These are phyloP conservation scores for Graphilbum ipis-grandicollis DNA, from an alignment of 2,329 filamentous ascomycete genomes.

Conservation along the genomic window DNA sequence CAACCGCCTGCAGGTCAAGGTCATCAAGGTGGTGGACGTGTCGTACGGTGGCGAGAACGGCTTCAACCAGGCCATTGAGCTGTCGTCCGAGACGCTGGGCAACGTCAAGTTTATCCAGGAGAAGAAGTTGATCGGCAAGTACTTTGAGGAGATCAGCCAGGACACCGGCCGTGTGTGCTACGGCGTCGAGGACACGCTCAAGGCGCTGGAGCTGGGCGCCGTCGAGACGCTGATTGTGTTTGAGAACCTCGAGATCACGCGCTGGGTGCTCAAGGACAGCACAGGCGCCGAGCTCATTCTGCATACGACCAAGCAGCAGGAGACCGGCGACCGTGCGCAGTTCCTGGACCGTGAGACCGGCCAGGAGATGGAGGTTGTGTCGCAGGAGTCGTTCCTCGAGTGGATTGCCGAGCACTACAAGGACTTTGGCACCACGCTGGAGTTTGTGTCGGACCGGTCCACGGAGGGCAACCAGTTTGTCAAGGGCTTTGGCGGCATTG, in stretches of 20 bases:
- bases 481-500: constrained; percentile 97
- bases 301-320: constrained; percentile 77
- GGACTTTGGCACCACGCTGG: constrained; percentile 86
- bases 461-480: constrained; percentile 99
- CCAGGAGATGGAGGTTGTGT: constrained; percentile 88
- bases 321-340: constrained; percentile 53
- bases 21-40: constrained; percentile 98
- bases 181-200: constrained; percentile 92
- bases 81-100: constrained; percentile 85
- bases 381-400: constrained; percentile 88
- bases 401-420: constrained; percentile 99
- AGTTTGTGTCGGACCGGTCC: constrained; percentile 95
- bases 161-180: constrained; percentile 96
- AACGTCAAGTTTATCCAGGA: constrained; percentile 99
- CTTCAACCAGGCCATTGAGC: constrained; percentile 97
- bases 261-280: constrained; percentile 75
- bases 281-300: constrained; percentile 56
- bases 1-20: constrained; percentile 74
- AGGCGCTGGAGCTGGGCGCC: constrained; percentile 88
- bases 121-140: constrained; percentile 98
- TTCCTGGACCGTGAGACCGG: constrained; percentile 95
- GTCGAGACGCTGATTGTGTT: constrained; percentile 91
- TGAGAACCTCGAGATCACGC: constrained; percentile 89
- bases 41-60: constrained; percentile 98
- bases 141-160: constrained; percentile 98